These are phyloP conservation scores for Xylariaceae sp. DNA, from an alignment of 2,329 filamentous ascomycete species.

Conservation along the genomic window DNA sequence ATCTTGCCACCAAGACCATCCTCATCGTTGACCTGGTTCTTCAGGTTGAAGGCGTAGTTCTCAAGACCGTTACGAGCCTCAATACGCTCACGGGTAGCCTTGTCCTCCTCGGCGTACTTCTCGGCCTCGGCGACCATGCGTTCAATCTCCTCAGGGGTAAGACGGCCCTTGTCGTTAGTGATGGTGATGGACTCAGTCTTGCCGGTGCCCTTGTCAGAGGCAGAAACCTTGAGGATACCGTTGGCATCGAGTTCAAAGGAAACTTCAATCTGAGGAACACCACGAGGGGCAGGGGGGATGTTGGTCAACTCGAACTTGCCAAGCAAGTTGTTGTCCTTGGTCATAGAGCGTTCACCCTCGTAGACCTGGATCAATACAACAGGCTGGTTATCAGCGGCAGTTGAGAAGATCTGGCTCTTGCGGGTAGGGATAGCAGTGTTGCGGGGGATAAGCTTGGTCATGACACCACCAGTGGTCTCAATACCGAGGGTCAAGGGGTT, in stretches of 20 bases:
- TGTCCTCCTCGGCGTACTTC: slow-evolving; percentile 98
- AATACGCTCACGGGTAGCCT: slow-evolving; percentile 94
- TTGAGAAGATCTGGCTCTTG: slow-evolving; percentile 98
- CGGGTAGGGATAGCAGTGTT: slow-evolving; percentile 93
- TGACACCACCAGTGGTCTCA: slow-evolving; percentile 94
- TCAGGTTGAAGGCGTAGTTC: slow-evolving; percentile 98
- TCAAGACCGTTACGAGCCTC: slow-evolving; percentile 94
- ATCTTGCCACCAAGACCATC: slow-evolving; percentile 98
- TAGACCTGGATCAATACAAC: slow-evolving; percentile 92
- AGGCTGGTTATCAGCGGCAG: slow-evolving; percentile 92
- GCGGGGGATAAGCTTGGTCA: slow-evolving; percentile 93
- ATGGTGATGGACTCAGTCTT: slow-evolving; percentile 98
- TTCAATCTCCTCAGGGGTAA: slow-evolving; percentile 94
- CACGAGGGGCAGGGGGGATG: slow-evolving; percentile 90
- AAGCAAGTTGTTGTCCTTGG: slow-evolving; percentile 94
- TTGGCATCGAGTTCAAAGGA: slow-evolving; percentile 97
- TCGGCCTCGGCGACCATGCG: slow-evolving; percentile 98
- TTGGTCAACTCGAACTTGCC: slow-evolving; percentile 98
- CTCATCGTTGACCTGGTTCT: slow-evolving; percentile 98
- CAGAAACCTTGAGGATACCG: slow-evolving; percentile 94
- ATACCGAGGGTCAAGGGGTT: slow-evolving; percentile 96
- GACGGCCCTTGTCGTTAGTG: slow-evolving; percentile 98
- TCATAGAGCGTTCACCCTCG: slow-evolving; percentile 89
- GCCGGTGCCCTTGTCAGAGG: slow-evolving; percentile 95
- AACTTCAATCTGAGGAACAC: slow-evolving; percentile 97